Base-by-base conservation (phyloP, 257 asterid genomes). In the Scutellaria baicalensis region DNA sequence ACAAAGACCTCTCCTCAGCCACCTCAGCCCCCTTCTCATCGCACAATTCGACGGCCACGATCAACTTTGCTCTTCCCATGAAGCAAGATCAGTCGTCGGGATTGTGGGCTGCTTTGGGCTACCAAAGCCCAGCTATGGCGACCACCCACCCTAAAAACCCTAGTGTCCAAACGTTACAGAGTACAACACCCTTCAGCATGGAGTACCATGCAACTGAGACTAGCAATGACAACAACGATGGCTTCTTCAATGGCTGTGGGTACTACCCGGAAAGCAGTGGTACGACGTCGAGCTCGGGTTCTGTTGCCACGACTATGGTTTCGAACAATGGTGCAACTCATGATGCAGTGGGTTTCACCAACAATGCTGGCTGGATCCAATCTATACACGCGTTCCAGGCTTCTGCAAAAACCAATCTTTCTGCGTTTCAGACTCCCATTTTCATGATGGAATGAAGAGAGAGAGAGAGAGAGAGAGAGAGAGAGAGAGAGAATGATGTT, bases 71-170 rank as follows among this genome's bases (percentile, higher is more conserved):
- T 11, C 57, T 85, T 63, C 86, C 91, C 9, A 12, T 71, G 0
- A 87, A 83, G 64, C 86, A 84, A 18, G 92, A 84, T 17, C 83
- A 73, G 0, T 43, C 81, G 2, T 38, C 82, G 0, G 80, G 75
- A 17, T 66, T 85, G 1, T 91, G 92, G 94, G 84, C 90, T 3
- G 85, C 84, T 12, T 64, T 87, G 8, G 88, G 92, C 20, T 84
- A 82, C 81, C 86, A 71, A 45, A 72, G 63, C 75, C 54, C 77
- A 1, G 31, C 51, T 2, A 45, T 39, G 13, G 23, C 50, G 1
- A 5, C 64, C 50, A 47, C 12, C 45, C 58, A 35, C 17, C 21
- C 57, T 43, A 72, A 23, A 64, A 76, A 45, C 72, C 73, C 73
- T 72, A 68, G 52, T 17, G 61, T 5, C 13, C 27, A 9, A 40